Base-by-base conservation (phyloP, 169 alveolate genomes). In the Eimeria necatrix region DNA sequence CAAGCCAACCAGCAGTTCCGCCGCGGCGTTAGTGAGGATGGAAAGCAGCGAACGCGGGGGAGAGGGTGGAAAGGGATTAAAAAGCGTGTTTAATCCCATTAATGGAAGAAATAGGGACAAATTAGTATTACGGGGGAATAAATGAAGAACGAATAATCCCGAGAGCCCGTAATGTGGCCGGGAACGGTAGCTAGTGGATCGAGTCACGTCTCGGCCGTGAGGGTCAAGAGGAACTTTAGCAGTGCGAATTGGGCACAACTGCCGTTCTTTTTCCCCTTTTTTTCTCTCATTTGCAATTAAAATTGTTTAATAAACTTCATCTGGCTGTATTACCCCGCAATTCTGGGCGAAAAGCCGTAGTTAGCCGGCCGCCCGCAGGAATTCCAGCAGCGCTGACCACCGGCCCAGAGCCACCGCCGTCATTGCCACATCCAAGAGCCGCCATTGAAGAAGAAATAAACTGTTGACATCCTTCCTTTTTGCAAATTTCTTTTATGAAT, bases 151-250 rank as follows among this genome's bases (percentile, higher is more conserved):
- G 49, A 18, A 9, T 3, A 48, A 80, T 12, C 51, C 3, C 46
- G 26, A 22, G 68, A 24, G 64, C 89, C 71, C 89, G 26, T 16
- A 48, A 16, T 80, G 89, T 8, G 18, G 70, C 24, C 22, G 89
- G 89, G 89, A 80, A 80, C 70, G 71, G 26, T 60, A 73, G 84
- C 84, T 73, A 73, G 84, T 73, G 84, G 84, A 73, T 73, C 84
- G 84, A 73, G 84, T 51, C 84, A 73, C 84, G 84, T 73, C 84
- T 73, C 84, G 84, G 84, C 84, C 18, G 84, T 73, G 53, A 41
- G 4, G 32, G 56, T 41, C 16, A n/a, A 46, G 59, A 51, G 51
- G 56, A 73, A 32, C 41, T 32, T 32, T 32, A 32, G 41, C 41
- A 0, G 41, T 32, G 41, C 41, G 41, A 32, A 32, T 32, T 32